These are phyloP conservation scores for Glomus cerebriforme DNA, from an alignment of 192 early-diverging fungal genomes.

Conservation along the genomic window DNA sequence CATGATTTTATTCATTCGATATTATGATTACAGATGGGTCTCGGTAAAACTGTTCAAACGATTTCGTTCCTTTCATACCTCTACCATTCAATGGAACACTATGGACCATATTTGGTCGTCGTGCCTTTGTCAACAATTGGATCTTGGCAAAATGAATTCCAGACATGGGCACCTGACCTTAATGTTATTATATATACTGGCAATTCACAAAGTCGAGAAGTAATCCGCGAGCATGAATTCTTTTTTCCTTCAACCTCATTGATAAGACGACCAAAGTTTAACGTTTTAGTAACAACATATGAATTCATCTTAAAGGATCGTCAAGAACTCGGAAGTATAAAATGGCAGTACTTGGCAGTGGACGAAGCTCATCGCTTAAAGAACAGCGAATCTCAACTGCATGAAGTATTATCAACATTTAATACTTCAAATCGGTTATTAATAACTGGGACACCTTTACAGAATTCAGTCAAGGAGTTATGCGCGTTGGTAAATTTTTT, in stretches of 20 bases:
- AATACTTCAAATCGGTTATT: slow-evolving; percentile 87
- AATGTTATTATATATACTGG: slow-evolving; percentile 93
- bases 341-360: slow-evolving; percentile 92
- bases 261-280: slow-evolving; percentile 71
- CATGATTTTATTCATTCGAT: slow-evolving; percentile 85
- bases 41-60: slow-evolving; percentile 98
- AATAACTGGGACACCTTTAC: slow-evolving; percentile 98
- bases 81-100: slow-evolving; percentile 79
- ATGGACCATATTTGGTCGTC: slow-evolving; percentile 94
- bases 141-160: slow-evolving; percentile 95
- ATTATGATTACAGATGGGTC: slow-evolving; percentile 58
- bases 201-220: slow-evolving; percentile 72
- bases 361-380: slow-evolving; percentile 99
- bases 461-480: slow-evolving; percentile 96
- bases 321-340: slow-evolving; percentile 73
- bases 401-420: slow-evolving; percentile 88
- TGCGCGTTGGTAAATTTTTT: slow-evolving; percentile 89
- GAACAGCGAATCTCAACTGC: slow-evolving; percentile 92
- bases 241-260: slow-evolving; percentile 55
- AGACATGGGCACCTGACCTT: slow-evolving; percentile 92
- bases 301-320: slow-evolving; percentile 94
- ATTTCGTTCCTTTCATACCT: slow-evolving; percentile 91
- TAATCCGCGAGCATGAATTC: slow-evolving; percentile 96
- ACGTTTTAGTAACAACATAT: slow-evolving; percentile 93
- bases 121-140: slow-evolving; percentile 95